Conservation (phyloP, 148 eudicot genomes). For the Pharnaceum exiguum region DNA sequence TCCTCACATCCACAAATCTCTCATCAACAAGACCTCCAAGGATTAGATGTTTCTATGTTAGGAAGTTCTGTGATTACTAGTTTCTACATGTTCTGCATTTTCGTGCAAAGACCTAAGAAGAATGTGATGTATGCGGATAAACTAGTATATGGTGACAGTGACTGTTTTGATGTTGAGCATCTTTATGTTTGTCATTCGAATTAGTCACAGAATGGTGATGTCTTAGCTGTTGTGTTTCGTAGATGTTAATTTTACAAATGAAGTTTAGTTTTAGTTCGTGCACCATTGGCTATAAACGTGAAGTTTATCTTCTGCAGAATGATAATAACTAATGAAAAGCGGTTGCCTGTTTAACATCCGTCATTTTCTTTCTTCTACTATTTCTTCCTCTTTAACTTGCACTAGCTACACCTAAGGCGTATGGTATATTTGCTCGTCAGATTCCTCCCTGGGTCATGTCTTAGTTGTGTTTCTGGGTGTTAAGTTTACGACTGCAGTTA, state of each 20-base stretch:
- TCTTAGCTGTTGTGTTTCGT: constrained; percentile 2
- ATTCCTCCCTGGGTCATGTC: too few species aligned
- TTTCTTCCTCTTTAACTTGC: too few species aligned
- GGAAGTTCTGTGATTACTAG: background rate
- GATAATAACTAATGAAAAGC: too few species aligned
- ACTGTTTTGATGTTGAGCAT: background rate
- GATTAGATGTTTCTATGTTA: constrained; percentile 22
- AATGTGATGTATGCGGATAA: background rate
- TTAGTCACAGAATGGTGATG: constrained; percentile 10
- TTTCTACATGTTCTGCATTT: constrained; percentile 5
- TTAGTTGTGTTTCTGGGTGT: too few species aligned
- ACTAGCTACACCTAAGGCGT: too few species aligned
- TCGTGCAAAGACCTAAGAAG: background rate
- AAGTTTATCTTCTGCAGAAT: too few species aligned
- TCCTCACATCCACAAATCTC: constrained; percentile 68
- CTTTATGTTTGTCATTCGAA: background rate
- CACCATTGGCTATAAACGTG: too few species aligned
- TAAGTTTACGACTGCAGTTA: too few species aligned
- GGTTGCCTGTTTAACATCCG: too few species aligned
- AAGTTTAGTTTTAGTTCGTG: constrained; percentile 3
- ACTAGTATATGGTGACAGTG: background rate
- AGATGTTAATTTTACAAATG: constrained; percentile 4
- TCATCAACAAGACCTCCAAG: constrained; percentile 62
- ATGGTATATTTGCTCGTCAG: too few species aligned
- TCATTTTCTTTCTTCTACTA: too few species aligned